Conservation (phyloP, 306 rosid species). For the Begonia peltatifolia region DNA sequence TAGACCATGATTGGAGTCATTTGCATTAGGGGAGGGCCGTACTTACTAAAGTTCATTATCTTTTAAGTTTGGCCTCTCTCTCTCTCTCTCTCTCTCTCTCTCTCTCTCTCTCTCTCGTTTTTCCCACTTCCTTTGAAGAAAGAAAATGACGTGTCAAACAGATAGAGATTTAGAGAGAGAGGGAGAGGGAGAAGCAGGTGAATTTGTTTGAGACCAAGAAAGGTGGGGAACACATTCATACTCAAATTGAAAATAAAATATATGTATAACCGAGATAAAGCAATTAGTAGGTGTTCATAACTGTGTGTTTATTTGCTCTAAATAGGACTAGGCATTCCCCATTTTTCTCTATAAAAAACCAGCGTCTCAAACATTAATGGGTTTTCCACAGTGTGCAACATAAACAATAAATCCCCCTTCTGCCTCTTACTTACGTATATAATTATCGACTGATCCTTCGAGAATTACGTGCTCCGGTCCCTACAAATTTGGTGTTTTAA, state of each 20-base stretch:
- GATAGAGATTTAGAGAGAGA: slow-evolving; percentile 19
- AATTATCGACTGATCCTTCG: too few species aligned
- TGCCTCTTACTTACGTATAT: too few species aligned
- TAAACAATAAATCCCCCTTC: too few species aligned
- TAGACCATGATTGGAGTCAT: slow-evolving; percentile 71
- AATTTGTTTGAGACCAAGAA: slow-evolving; percentile 41
- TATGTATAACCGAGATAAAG: slow-evolving; percentile 25
- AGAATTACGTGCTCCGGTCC: too few species aligned
- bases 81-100: slow-evolving; percentile 24
- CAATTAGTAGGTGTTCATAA: slow-evolving; percentile 29
- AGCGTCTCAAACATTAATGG: too few species aligned
- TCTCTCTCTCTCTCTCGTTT: slow-evolving; percentile 18
- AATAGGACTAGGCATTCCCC: slow-evolving; percentile 23
- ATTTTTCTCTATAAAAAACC: slow-evolving; percentile 38
- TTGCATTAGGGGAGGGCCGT: slow-evolving; percentile 48
- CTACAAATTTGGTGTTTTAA: too few species aligned
- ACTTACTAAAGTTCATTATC: slow-evolving; percentile 21
- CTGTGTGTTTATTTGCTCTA: slow-evolving; percentile 34
- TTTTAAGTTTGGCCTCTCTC: slow-evolving; percentile 22
- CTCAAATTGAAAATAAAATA: slow-evolving; percentile 42
- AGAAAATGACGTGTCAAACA: slow-evolving; percentile 15
- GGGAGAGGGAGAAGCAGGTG: slow-evolving; percentile 12
- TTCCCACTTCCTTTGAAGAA: not conserved
- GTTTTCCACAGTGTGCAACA: too few species aligned
- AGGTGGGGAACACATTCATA: slow-evolving; percentile 97